Conservation (phyloP, 1,284 basidiomycete species). For the Cutaneotrichosporon dermatis region DNA sequence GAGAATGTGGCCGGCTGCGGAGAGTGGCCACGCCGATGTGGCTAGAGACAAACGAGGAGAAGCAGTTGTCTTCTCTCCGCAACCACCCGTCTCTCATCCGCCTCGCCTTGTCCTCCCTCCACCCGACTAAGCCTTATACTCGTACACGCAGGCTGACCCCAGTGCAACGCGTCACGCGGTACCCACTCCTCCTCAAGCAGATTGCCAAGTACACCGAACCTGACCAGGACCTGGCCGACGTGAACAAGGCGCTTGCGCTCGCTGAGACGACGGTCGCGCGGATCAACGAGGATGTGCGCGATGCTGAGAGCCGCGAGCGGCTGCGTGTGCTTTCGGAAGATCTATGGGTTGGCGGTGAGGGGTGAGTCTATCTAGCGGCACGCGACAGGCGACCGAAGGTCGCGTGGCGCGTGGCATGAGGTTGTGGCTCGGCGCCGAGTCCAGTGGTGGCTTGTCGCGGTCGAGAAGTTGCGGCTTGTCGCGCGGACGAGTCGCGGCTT, state of each 20-base stretch:
- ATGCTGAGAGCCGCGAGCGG: slow-evolving; percentile 72
- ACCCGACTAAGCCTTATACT: not conserved
- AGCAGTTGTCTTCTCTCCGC: too few relatives aligned
- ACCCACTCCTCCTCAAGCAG: slow-evolving; percentile 78
- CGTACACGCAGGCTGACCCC: slow-evolving; percentile 6
- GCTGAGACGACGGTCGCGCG: slow-evolving; percentile 68
- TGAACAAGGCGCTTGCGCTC: slow-evolving; percentile 59
- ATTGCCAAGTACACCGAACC: slow-evolving; percentile 73
- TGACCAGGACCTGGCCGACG: slow-evolving; percentile 54
- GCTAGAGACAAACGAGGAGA: too few relatives aligned
- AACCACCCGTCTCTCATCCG: too few relatives aligned
- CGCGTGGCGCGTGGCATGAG: too few relatives aligned
- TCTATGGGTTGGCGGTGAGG: slow-evolving; percentile 75
- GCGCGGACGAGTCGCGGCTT: too few relatives aligned
- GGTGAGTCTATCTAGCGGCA: slow-evolving; percentile 51
- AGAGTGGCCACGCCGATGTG: too few relatives aligned
- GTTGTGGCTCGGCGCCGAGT: too few relatives aligned
- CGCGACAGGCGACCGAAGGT: too few relatives aligned
- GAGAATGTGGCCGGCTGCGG: too few relatives aligned
- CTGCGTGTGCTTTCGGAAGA: slow-evolving; percentile 68
- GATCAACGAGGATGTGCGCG: slow-evolving; percentile 85
- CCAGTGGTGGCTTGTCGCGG: too few relatives aligned
- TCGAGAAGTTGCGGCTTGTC: too few relatives aligned
- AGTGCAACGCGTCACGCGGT: slow-evolving; percentile 95
- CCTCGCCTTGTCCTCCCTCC: not conserved